phyloP scores from a whole-genome alignment of 306 rosid species.

The Ochetophila trinervis region DNA sequence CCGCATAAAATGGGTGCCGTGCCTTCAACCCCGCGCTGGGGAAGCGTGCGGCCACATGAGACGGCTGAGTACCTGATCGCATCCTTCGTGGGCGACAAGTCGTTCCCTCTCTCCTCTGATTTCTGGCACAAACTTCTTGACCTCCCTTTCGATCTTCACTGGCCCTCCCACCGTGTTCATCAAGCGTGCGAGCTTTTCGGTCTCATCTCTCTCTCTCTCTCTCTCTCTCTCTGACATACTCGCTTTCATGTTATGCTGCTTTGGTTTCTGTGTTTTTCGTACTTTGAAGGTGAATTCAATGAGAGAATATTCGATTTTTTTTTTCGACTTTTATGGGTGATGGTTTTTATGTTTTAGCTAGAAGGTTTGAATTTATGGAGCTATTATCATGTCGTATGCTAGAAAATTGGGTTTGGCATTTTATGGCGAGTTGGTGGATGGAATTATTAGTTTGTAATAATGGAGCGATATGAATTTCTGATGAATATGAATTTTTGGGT shows the following conservation, averaged over 20 bases:
- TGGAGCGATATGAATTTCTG: too few relatives aligned
- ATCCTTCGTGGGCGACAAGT: constrained; percentile 72
- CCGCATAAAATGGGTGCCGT: constrained; percentile 62
- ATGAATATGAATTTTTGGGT: too few relatives aligned
- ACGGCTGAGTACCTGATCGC: constrained; percentile 87
- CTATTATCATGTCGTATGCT: too few relatives aligned
- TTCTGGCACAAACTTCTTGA: constrained; percentile 90
- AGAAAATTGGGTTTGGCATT: too few relatives aligned
- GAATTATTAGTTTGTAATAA: too few relatives aligned
- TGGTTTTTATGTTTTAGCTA: too few relatives aligned
- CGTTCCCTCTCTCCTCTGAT: constrained; percentile 86
- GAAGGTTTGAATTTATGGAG: too few relatives aligned
- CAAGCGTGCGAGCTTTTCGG: constrained; percentile 92
- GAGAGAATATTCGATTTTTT: background rate
- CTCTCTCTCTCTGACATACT: background rate
- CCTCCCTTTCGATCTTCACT: constrained; percentile 71
- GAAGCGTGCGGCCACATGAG: constrained; percentile 58
- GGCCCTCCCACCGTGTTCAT: constrained; percentile 70
- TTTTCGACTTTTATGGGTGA: background rate
- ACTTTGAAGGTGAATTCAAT: background rate
- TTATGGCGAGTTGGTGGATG: too few relatives aligned
- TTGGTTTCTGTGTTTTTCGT: background rate
- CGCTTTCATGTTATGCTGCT: background rate
- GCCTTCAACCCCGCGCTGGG: constrained; percentile 82
- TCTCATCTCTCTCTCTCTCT: constrained; percentile 32